Evolutionary conservation across 148 eudicot genomes (phyloP).

Genomic region (Rhododendron henanense): DNA sequence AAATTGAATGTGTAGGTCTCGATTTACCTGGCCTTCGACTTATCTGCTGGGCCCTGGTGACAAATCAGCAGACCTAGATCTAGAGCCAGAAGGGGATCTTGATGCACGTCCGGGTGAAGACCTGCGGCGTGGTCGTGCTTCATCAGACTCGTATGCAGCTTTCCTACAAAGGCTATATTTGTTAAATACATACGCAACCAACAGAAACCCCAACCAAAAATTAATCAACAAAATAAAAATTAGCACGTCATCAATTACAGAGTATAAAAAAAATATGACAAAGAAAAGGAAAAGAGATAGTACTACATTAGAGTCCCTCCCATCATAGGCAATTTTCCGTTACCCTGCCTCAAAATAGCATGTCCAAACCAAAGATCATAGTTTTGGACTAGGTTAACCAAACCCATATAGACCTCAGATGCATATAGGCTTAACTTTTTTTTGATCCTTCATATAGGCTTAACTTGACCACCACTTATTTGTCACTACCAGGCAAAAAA

Average conservation of each 20-base stretch:
- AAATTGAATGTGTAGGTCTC: neutral
- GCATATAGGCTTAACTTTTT: neutral
- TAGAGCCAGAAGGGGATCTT: constrained; percentile 67
- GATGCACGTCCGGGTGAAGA: constrained; percentile 41
- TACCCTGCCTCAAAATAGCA: neutral
- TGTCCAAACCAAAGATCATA: neutral
- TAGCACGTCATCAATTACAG: neutral
- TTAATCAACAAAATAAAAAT: neutral
- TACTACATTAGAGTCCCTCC: neutral
- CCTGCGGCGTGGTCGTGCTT: constrained; percentile 28
- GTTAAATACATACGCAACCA: neutral
- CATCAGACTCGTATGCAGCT: constrained; percentile 37
- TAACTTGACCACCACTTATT: neutral
- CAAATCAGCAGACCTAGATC: constrained; percentile 58
- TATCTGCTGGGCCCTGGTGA: constrained; percentile 40
- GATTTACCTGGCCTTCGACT: constrained; percentile 16
- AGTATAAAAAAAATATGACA: neutral
- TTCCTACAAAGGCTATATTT: constrained; percentile 26
- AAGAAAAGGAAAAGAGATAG: neutral
- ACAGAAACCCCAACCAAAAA: neutral
- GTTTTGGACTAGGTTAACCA: neutral
- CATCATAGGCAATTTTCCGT: neutral
- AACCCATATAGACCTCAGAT: neutral
- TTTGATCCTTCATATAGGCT: no score
- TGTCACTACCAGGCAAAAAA: neutral